phyloP scores from a whole-genome alignment of 2,329 filamentous ascomycete genomes.

The Beauveria asiatica region DNA sequence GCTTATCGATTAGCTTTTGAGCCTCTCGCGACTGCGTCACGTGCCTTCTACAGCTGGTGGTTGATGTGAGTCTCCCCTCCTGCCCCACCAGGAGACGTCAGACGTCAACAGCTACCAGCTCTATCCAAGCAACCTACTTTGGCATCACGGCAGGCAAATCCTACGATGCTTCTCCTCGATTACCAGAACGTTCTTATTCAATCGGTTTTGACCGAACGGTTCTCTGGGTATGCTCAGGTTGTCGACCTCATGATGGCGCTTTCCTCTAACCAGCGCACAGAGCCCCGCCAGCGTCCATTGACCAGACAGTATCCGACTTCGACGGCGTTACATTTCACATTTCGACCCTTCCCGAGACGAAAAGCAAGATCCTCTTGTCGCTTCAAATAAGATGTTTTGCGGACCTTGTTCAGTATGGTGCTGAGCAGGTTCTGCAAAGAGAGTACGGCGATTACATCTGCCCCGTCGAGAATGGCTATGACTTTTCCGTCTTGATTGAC shows the following conservation, averaged over 20 bases:
- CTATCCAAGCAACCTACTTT: slow-evolving; percentile 17
- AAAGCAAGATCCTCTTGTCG: slow-evolving; percentile 90
- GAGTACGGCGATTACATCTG: slow-evolving; percentile 94
- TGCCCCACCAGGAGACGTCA: slow-evolving; percentile 34
- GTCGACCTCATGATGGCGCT: slow-evolving; percentile 10
- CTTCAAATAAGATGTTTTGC: slow-evolving; percentile 91
- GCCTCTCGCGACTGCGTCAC: slow-evolving; percentile 20
- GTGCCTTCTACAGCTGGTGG: slow-evolving; percentile 21
- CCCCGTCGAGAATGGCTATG: slow-evolving; percentile 78
- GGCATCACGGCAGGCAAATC: slow-evolving; percentile 15
- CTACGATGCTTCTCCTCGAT: slow-evolving; percentile 83
- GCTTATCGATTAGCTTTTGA: slow-evolving; percentile 28
- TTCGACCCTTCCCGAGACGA: slow-evolving; percentile 77
- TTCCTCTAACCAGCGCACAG: slow-evolving; percentile 43
- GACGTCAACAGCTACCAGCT: slow-evolving; percentile 19
- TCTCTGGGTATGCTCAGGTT: slow-evolving; percentile 59
- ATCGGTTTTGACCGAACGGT: slow-evolving; percentile 88
- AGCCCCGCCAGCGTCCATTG: slow-evolving; percentile 77
- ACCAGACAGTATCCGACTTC: slow-evolving; percentile 98
- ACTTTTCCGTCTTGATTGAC: slow-evolving; percentile 90
- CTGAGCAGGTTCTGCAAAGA: slow-evolving; percentile 79
- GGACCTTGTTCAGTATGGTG: slow-evolving; percentile 88
- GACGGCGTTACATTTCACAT: slow-evolving; percentile 98
- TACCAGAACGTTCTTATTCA: slow-evolving; percentile 99
- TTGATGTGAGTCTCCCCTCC: slow-evolving; percentile 21